A percentile compares a stretch with the other conserved stretches of the same genome.
These are phyloP conservation scores for Aspergillus felis DNA, from an alignment of 2,329 filamentous ascomycete species.

Conservation along the genomic window DNA sequence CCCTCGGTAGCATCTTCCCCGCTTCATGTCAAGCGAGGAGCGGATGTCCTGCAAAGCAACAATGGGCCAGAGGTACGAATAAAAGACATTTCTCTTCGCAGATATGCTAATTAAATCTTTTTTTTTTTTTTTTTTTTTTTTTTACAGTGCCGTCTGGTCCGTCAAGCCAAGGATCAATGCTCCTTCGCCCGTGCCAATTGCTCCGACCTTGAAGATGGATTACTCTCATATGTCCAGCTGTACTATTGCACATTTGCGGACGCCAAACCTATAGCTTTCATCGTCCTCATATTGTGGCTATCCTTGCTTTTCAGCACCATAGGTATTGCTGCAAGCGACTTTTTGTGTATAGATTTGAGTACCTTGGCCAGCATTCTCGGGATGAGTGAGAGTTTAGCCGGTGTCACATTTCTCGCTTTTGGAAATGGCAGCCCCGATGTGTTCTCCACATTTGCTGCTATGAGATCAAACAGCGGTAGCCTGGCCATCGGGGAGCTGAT, in stretches of 20 bases:
- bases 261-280: constrained; percentile 72
- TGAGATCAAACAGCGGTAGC: constrained; percentile 95
- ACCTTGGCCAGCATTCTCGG: constrained; percentile 86
- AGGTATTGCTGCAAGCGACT: constrained; percentile 95
- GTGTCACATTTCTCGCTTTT: constrained; percentile 93
- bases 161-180: constrained; percentile 75
- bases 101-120: constrained; percentile 1
- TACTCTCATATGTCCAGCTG: constrained; percentile 80
- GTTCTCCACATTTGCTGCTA: constrained; percentile 97
- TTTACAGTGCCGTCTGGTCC: constrained; percentile 70
- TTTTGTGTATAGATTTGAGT: constrained; percentile 94
- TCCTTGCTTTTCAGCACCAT: constrained; percentile 92
- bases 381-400: constrained; percentile 92
- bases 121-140: no score
- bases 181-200: constrained; percentile 80
- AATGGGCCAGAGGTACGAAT: constrained; percentile 26
- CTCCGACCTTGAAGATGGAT: constrained; percentile 80
- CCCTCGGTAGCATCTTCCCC: not conserved
- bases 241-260: constrained; percentile 79
- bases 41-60: constrained; percentile 15
- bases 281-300: constrained; percentile 75
- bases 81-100: not conserved
- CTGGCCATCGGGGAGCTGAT: constrained; percentile 93
- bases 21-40: not conserved
- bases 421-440: constrained; percentile 98